These are phyloP conservation scores for Yarrowia alimentaria DNA, from an alignment of 805 yeast genomes.

Conservation along the genomic window DNA sequence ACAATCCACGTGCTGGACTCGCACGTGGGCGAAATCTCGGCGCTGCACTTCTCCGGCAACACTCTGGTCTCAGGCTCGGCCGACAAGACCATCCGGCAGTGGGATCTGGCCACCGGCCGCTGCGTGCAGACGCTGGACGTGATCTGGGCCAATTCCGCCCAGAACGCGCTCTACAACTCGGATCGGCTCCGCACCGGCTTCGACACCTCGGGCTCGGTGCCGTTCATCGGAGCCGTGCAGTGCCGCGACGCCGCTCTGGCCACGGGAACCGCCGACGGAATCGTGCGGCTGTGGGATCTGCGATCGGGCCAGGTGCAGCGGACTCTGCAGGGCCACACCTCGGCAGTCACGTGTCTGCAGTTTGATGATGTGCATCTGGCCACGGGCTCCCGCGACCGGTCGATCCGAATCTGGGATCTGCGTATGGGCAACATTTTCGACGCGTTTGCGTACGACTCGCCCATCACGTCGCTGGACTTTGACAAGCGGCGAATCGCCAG, in stretches of 20 bases:
- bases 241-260: constrained; percentile 75
- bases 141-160: constrained; percentile 52
- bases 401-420: constrained; percentile 70
- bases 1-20: constrained; percentile 55
- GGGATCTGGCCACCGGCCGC: constrained; percentile 67
- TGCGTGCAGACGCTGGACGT: constrained; percentile 71
- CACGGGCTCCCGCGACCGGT: constrained; percentile 63
- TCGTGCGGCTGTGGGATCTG: constrained; percentile 73
- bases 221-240: constrained; percentile 63
- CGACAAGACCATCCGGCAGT: constrained; percentile 69
- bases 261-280: constrained; percentile 73
- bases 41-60: constrained; percentile 53
- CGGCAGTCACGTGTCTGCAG: constrained; percentile 63
- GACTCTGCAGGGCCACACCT: constrained; percentile 64
- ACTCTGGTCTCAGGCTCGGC: constrained; percentile 67
- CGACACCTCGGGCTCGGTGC: constrained; percentile 19
- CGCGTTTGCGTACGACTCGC: constrained; percentile 59
- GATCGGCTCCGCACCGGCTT: constrained; percentile 25
- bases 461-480: constrained; percentile 57
- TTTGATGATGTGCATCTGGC: constrained; percentile 65
- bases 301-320: constrained; percentile 66
- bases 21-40: constrained; percentile 66
- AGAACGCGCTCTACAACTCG: constrained; percentile 21
- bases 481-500: constrained; percentile 57
- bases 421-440: constrained; percentile 62